Percentiles rank a stretch among this genome's conserved stretches.
Conservation (phyloP, 306 rosid genomes). For the Fragaria vesca region DNA sequence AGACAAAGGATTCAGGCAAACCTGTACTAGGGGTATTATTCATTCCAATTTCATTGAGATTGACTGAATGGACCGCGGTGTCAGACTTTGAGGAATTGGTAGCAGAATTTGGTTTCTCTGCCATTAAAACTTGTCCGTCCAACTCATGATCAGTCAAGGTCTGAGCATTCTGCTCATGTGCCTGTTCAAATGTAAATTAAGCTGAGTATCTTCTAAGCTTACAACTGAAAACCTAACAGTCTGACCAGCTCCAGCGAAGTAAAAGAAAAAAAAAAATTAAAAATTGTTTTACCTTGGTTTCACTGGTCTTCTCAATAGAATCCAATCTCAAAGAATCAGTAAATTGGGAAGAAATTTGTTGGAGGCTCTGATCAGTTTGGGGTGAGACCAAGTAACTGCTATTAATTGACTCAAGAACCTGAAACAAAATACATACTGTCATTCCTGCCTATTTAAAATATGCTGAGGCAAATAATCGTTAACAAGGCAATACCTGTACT, state of each 20-base stretch:
- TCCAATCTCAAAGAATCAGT: constrained; percentile 63
- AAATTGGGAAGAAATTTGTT: constrained; percentile 80
- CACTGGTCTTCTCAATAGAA: constrained; percentile 51
- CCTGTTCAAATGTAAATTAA: constrained; percentile 23
- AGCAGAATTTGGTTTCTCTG: constrained; percentile 52
- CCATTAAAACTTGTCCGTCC: constrained; percentile 45
- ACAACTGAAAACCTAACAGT: constrained; percentile 1
- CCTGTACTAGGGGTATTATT: constrained; percentile 45
- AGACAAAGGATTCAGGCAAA: constrained; percentile 50
- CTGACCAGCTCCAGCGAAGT: neutral
- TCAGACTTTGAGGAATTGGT: constrained; percentile 42
- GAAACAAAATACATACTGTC: constrained; percentile 15
- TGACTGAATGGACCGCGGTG: constrained; percentile 41
- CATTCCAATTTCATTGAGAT: constrained; percentile 38
- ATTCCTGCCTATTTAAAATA: neutral
- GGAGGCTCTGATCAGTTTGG: constrained; percentile 62
- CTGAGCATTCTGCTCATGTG: constrained; percentile 49
- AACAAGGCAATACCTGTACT: constrained; percentile 50
- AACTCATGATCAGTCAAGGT: constrained; percentile 41
- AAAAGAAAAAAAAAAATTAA: neutral
- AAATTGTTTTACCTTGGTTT: constrained; percentile 44
- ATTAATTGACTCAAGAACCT: constrained; percentile 61
- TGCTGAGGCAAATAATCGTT: constrained; percentile 6
- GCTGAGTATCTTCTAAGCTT: constrained; percentile 13
- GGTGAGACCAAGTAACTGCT: constrained; percentile 47